Evolutionary conservation across 1,284 basidiomycete species (phyloP).

Genomic region (Boletus hoseneyae): DNA sequence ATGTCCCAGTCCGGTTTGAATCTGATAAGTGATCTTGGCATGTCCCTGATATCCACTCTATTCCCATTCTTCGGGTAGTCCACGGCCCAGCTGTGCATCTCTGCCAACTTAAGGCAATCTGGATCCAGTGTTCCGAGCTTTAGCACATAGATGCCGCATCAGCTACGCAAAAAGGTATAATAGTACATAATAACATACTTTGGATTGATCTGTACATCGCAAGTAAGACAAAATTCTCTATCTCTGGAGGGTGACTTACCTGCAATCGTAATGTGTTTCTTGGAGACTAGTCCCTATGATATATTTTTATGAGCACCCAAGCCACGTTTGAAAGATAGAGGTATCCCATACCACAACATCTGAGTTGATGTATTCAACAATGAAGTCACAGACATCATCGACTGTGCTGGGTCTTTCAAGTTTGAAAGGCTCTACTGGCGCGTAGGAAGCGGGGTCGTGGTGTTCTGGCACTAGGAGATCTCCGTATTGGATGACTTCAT

Average conservation of each 20-base stretch:
- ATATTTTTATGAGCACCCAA: slow-evolving; percentile 5
- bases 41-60: slow-evolving; percentile 52
- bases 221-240: neutral
- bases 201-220: slow-evolving; percentile 57
- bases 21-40: slow-evolving; percentile 51
- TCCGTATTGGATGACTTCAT: slow-evolving; percentile 49
- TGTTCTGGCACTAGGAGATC: slow-evolving; percentile 50
- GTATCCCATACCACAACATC: slow-evolving; percentile 57
- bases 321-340: neutral
- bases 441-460: slow-evolving; percentile 54
- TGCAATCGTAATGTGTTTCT: slow-evolving; percentile 70
- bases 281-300: slow-evolving; percentile 60
- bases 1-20: slow-evolving; percentile 77
- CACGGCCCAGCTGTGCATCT: slow-evolving; percentile 43
- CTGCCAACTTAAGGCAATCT: slow-evolving; percentile 61
- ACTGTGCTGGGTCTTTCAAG: slow-evolving; percentile 59
- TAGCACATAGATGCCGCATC: neutral
- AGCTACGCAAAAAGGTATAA: neutral
- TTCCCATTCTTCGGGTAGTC: slow-evolving; percentile 17
- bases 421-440: slow-evolving; percentile 36
- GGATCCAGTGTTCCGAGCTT: slow-evolving; percentile 66
- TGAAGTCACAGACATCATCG: slow-evolving; percentile 76
- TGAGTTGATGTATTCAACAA: slow-evolving; percentile 80
- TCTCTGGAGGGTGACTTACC: slow-evolving; percentile 33
- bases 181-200: slow-evolving; percentile 35